Conservation (phyloP, 1,284 basidiomycete genomes). For the Mycena citricolor region DNA sequence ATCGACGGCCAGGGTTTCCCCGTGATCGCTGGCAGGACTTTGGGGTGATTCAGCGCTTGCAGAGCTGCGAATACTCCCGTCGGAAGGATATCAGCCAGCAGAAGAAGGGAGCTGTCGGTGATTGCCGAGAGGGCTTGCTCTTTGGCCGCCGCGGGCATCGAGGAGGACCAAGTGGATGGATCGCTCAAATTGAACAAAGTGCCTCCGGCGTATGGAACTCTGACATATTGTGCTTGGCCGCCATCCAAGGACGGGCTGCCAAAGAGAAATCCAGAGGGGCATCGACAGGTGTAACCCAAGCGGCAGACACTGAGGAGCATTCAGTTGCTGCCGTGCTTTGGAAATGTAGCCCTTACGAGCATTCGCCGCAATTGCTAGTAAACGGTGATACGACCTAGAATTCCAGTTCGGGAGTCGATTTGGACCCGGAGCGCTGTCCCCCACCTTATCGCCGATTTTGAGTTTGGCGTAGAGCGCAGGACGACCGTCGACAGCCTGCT, state of each 20-base stretch:
- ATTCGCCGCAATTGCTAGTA: constrained; percentile 80
- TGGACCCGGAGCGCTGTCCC: no score
- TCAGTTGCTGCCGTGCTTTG: neutral
- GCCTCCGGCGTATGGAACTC: constrained; percentile 78
- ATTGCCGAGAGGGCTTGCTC: constrained; percentile 40
- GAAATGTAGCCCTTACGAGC: constrained; percentile 54
- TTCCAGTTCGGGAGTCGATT: neutral
- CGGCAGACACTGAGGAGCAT: constrained; percentile 60
- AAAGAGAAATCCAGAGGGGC: constrained; percentile 66
- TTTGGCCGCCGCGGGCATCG: constrained; percentile 32
- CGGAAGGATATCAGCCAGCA: constrained; percentile 80
- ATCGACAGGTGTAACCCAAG: constrained; percentile 76
- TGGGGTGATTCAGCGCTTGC: constrained; percentile 73
- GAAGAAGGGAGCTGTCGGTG: constrained; percentile 61
- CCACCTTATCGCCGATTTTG: constrained; percentile 70
- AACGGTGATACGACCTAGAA: constrained; percentile 75
- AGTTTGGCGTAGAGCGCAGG: constrained; percentile 67
- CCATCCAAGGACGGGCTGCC: constrained; percentile 75
- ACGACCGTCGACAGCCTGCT: constrained; percentile 40
- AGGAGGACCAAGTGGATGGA: constrained; percentile 38
- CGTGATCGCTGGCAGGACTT: constrained; percentile 55
- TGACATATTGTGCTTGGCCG: constrained; percentile 86
- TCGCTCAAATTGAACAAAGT: constrained; percentile 71
- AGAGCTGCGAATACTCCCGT: constrained; percentile 76
- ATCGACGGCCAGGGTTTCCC: constrained; percentile 58